Percentiles rank a stretch among this genome's conserved stretches.
These are phyloP conservation scores for Naganishia cerealis DNA, from an alignment of 1,284 basidiomycete species.

Conservation along the genomic window DNA sequence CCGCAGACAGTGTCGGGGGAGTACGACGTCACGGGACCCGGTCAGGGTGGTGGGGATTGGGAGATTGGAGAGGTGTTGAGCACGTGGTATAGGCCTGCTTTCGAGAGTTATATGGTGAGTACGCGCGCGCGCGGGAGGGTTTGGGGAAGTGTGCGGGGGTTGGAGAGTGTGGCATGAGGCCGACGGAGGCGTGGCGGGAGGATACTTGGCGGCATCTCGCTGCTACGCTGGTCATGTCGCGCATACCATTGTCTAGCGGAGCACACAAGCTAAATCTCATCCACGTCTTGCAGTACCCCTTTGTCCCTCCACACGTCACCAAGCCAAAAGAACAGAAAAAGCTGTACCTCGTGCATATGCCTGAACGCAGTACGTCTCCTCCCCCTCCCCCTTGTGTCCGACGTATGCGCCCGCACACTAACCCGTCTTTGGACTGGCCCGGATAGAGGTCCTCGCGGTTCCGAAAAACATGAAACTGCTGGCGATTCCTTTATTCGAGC, in stretches of 20 bases:
- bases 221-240: background rate
- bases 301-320: conserved; percentile 91
- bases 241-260: background rate
- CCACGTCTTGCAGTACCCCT: conserved; percentile 74
- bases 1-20: conserved; percentile 23
- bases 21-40: conserved; percentile 15
- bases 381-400: background rate
- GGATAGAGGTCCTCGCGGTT: conserved; percentile 84
- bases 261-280: background rate
- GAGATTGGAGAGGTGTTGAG: conserved; percentile 90
- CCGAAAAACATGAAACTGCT: conserved; percentile 98
- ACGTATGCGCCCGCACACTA: background rate
- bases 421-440: conserved; percentile 10
- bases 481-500: conserved; percentile 90
- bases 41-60: conserved; percentile 64
- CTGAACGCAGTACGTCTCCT: conserved; percentile 73
- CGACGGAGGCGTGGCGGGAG: background rate
- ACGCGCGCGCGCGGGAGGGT: background rate
- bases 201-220: too few species aligned
- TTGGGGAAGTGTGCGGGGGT: background rate
- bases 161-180: conserved; percentile 64
- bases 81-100: conserved; percentile 96
- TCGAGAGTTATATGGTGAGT: conserved; percentile 95
- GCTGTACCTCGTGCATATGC: conserved; percentile 91
- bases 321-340: conserved; percentile 98